phyloP scores from a whole-genome alignment of 139 green algal genomes.

The Spirogloea muscicola region DNA sequence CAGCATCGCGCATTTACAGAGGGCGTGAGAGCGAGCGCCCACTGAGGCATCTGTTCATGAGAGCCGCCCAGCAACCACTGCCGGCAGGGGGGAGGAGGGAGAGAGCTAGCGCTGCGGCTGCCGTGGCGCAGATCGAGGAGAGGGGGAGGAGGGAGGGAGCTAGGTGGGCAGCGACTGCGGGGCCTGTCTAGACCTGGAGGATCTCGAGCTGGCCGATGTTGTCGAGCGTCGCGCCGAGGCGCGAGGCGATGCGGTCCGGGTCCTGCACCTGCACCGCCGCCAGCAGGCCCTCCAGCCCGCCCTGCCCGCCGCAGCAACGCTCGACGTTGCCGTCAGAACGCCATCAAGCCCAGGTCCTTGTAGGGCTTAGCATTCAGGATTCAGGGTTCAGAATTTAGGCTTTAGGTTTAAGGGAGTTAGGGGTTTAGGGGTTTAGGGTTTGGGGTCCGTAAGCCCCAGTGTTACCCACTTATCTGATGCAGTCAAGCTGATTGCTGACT shows the following conservation, averaged over 20 bases:
- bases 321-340: neutral
- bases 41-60: no score
- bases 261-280: slow-evolving; percentile 42
- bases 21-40: no score
- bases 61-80: no score
- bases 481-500: neutral
- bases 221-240: slow-evolving; percentile 23
- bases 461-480: neutral
- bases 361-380: neutral
- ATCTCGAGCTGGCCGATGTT: slow-evolving; percentile 40
- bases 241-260: slow-evolving; percentile 30
- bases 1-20: no score
- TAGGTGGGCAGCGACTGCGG: no score
- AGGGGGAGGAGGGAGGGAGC: no score
- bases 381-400: neutral
- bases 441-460: neutral
- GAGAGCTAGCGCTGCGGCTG: no score
- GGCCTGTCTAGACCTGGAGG: no score
- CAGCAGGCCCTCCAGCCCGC: slow-evolving; percentile 14
- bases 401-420: neutral
- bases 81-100: no score
- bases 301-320: neutral
- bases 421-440: neutral
- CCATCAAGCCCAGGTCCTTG: neutral
- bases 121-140: no score